Base-by-base conservation (phyloP, 352 stramenopile genomes). In the Pythium chondricola region DNA sequence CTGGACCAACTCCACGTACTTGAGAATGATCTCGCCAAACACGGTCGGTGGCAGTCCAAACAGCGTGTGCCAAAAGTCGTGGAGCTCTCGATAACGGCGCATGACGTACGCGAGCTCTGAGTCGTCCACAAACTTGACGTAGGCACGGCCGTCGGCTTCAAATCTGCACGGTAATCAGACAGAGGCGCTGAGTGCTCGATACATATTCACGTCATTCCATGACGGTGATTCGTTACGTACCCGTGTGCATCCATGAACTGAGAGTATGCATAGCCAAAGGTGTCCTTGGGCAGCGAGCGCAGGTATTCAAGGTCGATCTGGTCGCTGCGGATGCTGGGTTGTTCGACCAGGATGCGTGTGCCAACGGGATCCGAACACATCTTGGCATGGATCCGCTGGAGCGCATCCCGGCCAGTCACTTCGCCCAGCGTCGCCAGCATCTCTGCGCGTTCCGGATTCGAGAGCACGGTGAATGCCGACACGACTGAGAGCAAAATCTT, bases 51-150 rank as follows among this genome's bases (percentile, higher is more conserved):
- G 96, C 22, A 99, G 63, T 5, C 70, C 88, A 35, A 88, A 98
- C 11, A 99, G 71, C 43, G 87, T 93, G 76, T 99, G 96, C 86
- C 88, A 98, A 63, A 97, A 98, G 70, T 99, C 96, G 63, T 99
- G 96, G 32, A 71, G 63, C 67, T 97, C 90, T 39, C 94, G 76
- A 68, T 97, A 96, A 37, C 92, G 78, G 48, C 95, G 81, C 90
- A 99, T 98, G 9, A 99, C 86, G 65, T 98, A 99, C 10, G 92
- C 88, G 8, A 98, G 74, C 49, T 98, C 91, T 25, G 83, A 67
- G 64, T 98, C 93, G 42, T 97, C 88, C 18, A 97, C 81, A 58
- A 85, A 88, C 69, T 77, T 66, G 36, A 97, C 90, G 17, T 76
- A 70, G 17, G 73, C 67, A 27, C 90, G 89, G 14, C 73, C 70